A percentile compares a stretch with the other conserved stretches of the same genome.
These are phyloP conservation scores for Tuber brumale DNA, from an alignment of 495 filamentous ascomycete genomes.

Conservation along the genomic window DNA sequence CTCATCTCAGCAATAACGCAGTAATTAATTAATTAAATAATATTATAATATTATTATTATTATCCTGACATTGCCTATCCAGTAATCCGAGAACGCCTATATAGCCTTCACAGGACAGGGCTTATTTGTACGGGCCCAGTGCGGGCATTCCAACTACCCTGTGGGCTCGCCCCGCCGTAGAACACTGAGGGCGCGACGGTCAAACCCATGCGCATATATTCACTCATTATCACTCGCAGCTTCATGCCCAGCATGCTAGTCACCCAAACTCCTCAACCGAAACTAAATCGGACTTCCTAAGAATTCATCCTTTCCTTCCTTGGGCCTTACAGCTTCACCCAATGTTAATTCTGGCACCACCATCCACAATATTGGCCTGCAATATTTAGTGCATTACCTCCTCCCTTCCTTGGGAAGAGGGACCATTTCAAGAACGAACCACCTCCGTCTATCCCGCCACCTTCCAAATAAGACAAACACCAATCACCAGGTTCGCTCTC, in stretches of 20 bases:
- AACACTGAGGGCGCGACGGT: neutral
- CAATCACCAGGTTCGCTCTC: neutral
- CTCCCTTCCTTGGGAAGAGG: neutral
- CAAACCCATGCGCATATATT: neutral
- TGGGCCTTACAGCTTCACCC: neutral
- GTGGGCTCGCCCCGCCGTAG: neutral
- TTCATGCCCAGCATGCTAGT: neutral
- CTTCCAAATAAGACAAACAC: neutral
- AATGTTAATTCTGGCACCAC: neutral
- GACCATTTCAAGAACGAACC: neutral
- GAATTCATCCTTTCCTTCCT: neutral
- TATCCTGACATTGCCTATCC: too few species aligned
- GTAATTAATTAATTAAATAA: neutral
- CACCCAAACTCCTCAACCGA: neutral
- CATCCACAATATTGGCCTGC: neutral
- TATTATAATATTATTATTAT: too few species aligned
- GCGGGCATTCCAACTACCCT: neutral
- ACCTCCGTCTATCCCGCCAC: too few species aligned
- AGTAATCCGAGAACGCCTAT: neutral
- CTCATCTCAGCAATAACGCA: neutral
- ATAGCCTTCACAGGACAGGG: neutral
- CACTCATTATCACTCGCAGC: neutral
- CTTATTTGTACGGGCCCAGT: neutral
- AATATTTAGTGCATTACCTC: neutral
- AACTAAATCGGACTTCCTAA: neutral